Evolutionary conservation across 2,329 filamentous ascomycete species (phyloP).

Genomic region (Beauveria sp.): DNA sequence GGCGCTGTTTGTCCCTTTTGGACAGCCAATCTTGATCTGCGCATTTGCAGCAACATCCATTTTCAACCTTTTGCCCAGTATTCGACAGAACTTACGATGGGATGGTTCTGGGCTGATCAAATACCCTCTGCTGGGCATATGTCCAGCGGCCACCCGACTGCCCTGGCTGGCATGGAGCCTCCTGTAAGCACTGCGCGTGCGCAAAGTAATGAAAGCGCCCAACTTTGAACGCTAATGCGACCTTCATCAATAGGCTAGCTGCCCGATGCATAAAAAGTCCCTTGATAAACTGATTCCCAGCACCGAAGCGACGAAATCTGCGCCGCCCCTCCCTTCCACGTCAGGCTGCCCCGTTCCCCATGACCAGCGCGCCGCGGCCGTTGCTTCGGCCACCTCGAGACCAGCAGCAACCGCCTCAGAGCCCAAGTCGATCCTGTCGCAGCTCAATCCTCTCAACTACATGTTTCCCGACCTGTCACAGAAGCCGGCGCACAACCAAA

Average conservation of each 20-base stretch:
- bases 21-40: conserved; percentile 7
- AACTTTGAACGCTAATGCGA: conserved; percentile 9
- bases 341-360: conserved; percentile 42
- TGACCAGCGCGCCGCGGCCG: conserved; percentile 18
- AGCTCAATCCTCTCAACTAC: conserved; percentile 73
- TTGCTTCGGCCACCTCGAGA: not conserved
- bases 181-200: conserved; percentile 22
- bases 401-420: conserved; percentile 15
- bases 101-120: conserved; percentile 57
- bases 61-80: not conserved
- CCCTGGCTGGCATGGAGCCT: conserved; percentile 23
- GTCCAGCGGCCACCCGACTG: conserved; percentile 25
- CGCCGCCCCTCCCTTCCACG: conserved; percentile 20
- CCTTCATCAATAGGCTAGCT: conserved; percentile 36
- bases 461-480: conserved; percentile 90
- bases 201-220: not conserved
- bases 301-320: conserved; percentile 17
- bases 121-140: conserved; percentile 27
- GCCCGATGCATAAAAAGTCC: conserved; percentile 51
- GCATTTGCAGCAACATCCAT: not conserved
- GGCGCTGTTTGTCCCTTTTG: conserved; percentile 1
- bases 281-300: conserved; percentile 37
- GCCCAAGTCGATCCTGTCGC: conserved; percentile 43
- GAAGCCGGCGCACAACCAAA: conserved; percentile 65
- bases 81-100: conserved; percentile 34